phyloP scores from a whole-genome alignment of 176 grass and related monocot genomes.

The Musa beccarii region DNA sequence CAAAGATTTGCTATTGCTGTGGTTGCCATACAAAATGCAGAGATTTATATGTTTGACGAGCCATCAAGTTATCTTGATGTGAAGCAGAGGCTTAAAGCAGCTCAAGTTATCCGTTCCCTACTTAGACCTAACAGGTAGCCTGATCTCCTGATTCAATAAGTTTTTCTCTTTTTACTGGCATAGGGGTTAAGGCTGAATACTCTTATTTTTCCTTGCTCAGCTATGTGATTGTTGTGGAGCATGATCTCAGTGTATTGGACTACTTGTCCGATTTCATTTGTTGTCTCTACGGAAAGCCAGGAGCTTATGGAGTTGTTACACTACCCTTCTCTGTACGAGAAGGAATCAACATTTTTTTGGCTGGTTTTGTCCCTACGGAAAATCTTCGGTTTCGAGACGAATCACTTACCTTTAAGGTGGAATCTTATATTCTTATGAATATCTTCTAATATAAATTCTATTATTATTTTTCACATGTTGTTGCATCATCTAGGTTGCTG shows the following conservation, averaged over 20 bases:
- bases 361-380: conserved; percentile 74
- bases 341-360: conserved; percentile 73
- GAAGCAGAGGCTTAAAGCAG: conserved; percentile 85
- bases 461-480: neutral
- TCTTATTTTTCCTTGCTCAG: conserved; percentile 20
- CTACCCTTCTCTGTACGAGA: conserved; percentile 68
- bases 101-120: conserved; percentile 65
- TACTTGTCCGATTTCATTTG: conserved; percentile 94
- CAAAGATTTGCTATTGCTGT: conserved; percentile 91
- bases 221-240: conserved; percentile 82
- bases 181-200: neutral
- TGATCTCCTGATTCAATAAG: neutral
- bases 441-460: neutral
- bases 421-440: neutral
- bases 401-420: conserved; percentile 79
- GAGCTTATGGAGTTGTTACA: conserved; percentile 80
- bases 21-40: conserved; percentile 69
- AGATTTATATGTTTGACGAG: conserved; percentile 88
- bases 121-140: conserved; percentile 60
- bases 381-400: conserved; percentile 75
- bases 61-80: conserved; percentile 87
- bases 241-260: conserved; percentile 81
- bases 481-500: conserved; percentile 39
- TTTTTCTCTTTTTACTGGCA: neutral
- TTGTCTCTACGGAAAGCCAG: conserved; percentile 89